A percentile compares a stretch with the other conserved stretches of the same genome.
Conservation (phyloP, 768 basidiomycete genomes). For the Hebeloma cylindrosporum region DNA sequence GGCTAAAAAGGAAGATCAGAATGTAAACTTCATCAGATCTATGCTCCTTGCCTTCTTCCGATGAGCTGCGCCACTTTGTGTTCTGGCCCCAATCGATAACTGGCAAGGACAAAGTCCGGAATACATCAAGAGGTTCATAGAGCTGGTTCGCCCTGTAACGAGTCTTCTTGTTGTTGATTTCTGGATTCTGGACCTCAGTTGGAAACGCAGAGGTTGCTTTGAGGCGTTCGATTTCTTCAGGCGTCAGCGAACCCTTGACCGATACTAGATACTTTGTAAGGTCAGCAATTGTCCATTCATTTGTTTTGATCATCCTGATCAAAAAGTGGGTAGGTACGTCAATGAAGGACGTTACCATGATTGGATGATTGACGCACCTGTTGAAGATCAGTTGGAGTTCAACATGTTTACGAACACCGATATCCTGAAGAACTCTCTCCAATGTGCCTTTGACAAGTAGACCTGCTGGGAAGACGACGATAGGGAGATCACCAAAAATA, state of each 20-base stretch:
- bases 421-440: slow-evolving; percentile 66
- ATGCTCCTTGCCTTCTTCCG: slow-evolving; percentile 74
- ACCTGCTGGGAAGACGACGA: slow-evolving; percentile 71
- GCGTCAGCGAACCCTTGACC: slow-evolving; percentile 56
- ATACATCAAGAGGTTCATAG: slow-evolving; percentile 78
- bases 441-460: slow-evolving; percentile 61
- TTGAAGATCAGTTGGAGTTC: slow-evolving; percentile 93
- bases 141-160: slow-evolving; percentile 65
- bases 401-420: slow-evolving; percentile 90
- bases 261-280: slow-evolving; percentile 86
- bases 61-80: slow-evolving; percentile 75
- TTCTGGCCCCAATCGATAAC: slow-evolving; percentile 84
- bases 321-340: background rate
- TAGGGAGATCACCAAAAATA: slow-evolving; percentile 86
- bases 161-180: slow-evolving; percentile 33
- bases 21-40: background rate
- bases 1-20: slow-evolving; percentile 42
- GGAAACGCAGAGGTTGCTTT: slow-evolving; percentile 79
- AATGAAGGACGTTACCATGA: background rate
- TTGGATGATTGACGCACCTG: slow-evolving; percentile 44
- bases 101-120: slow-evolving; percentile 74
- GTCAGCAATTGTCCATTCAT: slow-evolving; percentile 86
- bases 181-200: slow-evolving; percentile 43
- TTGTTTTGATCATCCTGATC: slow-evolving; percentile 80
- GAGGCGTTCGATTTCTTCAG: slow-evolving; percentile 48